Percentiles rank a stretch among this genome's conserved stretches.
phyloP scores from a whole-genome alignment of 257 asterid genomes.

The Ilex aquifolium region DNA sequence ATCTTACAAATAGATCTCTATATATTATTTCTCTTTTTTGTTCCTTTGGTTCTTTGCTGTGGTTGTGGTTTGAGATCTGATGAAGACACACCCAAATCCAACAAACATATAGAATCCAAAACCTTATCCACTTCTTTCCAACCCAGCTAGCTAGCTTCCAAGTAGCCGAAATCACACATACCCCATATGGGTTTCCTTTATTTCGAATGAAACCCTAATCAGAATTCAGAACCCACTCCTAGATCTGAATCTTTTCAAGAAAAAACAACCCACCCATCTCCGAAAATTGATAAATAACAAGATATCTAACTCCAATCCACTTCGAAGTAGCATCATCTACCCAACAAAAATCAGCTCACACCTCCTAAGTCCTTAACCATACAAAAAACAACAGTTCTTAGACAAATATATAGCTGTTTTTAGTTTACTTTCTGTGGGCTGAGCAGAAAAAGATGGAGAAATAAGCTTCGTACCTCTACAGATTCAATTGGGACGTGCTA shows the following conservation, averaged over 20 bases:
- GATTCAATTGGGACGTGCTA: conserved; percentile 24
- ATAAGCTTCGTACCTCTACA: conserved; percentile 13
- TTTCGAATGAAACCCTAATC: not conserved
- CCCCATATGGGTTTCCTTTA: not conserved
- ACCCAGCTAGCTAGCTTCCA: not conserved
- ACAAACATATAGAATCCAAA: not conserved
- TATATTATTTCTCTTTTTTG: conserved; percentile 9
- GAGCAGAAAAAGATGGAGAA: conserved; percentile 5
- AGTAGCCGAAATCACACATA: not conserved
- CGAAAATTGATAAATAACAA: too few relatives aligned
- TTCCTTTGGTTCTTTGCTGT: not conserved
- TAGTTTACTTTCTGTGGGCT: not conserved
- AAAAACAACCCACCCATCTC: not conserved
- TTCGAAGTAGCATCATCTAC: too few relatives aligned
- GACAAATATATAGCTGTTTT: not conserved
- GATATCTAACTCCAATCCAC: not conserved
- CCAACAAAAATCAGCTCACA: not conserved
- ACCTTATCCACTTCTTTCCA: not conserved
- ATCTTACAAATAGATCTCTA: conserved; percentile 3
- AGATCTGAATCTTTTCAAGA: too few relatives aligned
- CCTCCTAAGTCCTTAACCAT: not conserved
- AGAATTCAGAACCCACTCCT: not conserved
- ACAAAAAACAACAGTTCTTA: not conserved
- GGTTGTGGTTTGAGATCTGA: not conserved
- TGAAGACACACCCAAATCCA: not conserved